phyloP scores from a whole-genome alignment of 257 asterid genomes.

The Verbascum thapsus region DNA sequence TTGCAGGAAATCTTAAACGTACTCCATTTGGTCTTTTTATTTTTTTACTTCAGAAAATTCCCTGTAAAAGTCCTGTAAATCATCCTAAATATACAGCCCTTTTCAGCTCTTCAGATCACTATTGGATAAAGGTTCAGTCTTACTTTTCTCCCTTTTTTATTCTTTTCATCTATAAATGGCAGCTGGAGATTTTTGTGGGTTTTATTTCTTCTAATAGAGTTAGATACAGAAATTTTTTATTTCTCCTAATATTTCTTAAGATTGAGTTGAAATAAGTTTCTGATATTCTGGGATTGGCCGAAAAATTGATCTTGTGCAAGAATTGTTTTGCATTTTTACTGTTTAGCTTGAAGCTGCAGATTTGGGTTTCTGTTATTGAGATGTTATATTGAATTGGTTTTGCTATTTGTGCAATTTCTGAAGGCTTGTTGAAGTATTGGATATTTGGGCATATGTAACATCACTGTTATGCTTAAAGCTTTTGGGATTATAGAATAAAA shows the following conservation, averaged over 20 bases:
- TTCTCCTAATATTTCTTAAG: not conserved
- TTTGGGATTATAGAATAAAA: not conserved
- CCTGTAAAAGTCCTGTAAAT: constrained; percentile 2
- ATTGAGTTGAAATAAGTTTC: not conserved
- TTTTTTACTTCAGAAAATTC: constrained; percentile 29
- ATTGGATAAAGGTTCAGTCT: constrained; percentile 36
- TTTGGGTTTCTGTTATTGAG: constrained; percentile 18
- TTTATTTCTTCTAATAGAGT: constrained; percentile 13
- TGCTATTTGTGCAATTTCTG: constrained; percentile 11
- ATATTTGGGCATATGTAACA: constrained; percentile 26
- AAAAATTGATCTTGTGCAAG: constrained; percentile 23
- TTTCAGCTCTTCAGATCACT: constrained; percentile 32
- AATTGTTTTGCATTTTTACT: not conserved
- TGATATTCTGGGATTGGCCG: constrained; percentile 16
- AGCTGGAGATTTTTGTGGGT: constrained; percentile 11
- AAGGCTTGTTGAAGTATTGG: constrained; percentile 15
- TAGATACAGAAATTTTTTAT: too few relatives aligned
- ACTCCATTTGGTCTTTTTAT: not conserved
- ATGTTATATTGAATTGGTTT: constrained; percentile 12
- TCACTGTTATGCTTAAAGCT: not conserved
- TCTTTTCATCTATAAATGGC: not conserved
- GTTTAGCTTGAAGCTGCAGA: constrained; percentile 23
- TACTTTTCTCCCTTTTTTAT: constrained; percentile 15
- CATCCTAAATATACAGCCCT: constrained; percentile 29
- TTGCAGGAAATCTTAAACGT: constrained; percentile 13